A percentile compares a stretch with the other conserved stretches of the same genome.
These are phyloP conservation scores for Penicillium griseofulvum DNA, from an alignment of 2,329 filamentous ascomycete species.

Conservation along the genomic window DNA sequence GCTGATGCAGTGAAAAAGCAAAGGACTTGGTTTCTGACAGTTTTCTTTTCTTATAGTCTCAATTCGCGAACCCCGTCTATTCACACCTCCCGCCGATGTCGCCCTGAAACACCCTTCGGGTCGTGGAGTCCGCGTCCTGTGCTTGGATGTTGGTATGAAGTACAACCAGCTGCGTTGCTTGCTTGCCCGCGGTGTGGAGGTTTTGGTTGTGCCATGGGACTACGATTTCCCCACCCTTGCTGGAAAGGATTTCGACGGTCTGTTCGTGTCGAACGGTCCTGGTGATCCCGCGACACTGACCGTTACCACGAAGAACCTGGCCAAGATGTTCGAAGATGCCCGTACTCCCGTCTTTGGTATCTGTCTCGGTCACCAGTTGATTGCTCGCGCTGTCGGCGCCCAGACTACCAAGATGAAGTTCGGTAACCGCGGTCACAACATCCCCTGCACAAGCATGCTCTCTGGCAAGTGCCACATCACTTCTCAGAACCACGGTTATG, in stretches of 20 bases:
- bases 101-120: constrained; percentile 85
- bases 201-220: constrained; percentile 93
- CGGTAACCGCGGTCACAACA: constrained; percentile 97
- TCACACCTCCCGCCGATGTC: constrained; percentile 67
- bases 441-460: constrained; percentile 92
- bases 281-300: constrained; percentile 88
- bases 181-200: constrained; percentile 85
- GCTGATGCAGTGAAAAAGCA: not conserved
- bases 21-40: constrained; percentile 34
- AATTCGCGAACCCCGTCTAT: constrained; percentile 79
- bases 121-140: constrained; percentile 80
- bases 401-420: constrained; percentile 96
- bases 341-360: constrained; percentile 92
- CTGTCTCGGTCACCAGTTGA: constrained; percentile 89
- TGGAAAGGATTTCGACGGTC: constrained; percentile 84
- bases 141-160: constrained; percentile 96
- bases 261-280: constrained; percentile 97
- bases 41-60: constrained; percentile 63
- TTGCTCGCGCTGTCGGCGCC: constrained; percentile 83
- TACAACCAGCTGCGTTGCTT: constrained; percentile 97
- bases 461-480: constrained; percentile 98
- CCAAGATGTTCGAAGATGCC: constrained; percentile 71
- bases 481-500: constrained; percentile 96
- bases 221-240: constrained; percentile 79
- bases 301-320: constrained; percentile 73